Base-by-base conservation (phyloP, 352 stramenopile species). In the Phytophthora rubi region DNA sequence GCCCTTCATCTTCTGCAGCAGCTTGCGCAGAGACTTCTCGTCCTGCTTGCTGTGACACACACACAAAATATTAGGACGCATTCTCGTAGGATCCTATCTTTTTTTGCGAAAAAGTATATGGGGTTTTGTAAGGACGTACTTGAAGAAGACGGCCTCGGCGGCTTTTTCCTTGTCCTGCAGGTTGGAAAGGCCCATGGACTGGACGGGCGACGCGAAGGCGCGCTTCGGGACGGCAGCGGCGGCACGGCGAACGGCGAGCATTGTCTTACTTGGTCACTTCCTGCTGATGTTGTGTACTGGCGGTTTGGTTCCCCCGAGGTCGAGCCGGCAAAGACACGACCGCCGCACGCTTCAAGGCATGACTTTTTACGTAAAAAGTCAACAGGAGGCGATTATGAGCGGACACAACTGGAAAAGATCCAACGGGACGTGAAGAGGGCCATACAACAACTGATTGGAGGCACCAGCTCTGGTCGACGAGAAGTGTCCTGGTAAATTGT, bases 1-100 rank as follows among this genome's bases (percentile, higher is more conserved):
- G 16, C 71, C 79, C 80, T 96, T 95, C 73, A 96, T 76, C 84
- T 96, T 96, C 76, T 93, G 80, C 48, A 96, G 78, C 59, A 96
- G 80, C 79, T 93, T 92, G 75, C 89, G 89, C 23, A 96, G 86
- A 18, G 86, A 32, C 76, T 92, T 93, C 73, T 96, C 89, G 65
- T 96, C 89, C 64, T 93, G 72, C 80, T 96, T 96, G 82, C 89
- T 96, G 62, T 48, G 55, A 4, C 37, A 49, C 2, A 45, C 6
- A 64, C 18, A 21, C 63, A 57, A 49, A 7, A 23, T 48, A 30
- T 30, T 30, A 30, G 26, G 26, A 30, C 26, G 26, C 26, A 30
- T 30, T 30, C 26, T 30, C 26, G 6, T 16, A 61, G 33, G 3
- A 42, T 18, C 44, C 18, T 49, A 23, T 18, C 18, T 21, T 23